These are phyloP conservation scores for Apiospora malaysiana DNA, from an alignment of 2,329 filamentous ascomycete genomes.

Conservation along the genomic window DNA sequence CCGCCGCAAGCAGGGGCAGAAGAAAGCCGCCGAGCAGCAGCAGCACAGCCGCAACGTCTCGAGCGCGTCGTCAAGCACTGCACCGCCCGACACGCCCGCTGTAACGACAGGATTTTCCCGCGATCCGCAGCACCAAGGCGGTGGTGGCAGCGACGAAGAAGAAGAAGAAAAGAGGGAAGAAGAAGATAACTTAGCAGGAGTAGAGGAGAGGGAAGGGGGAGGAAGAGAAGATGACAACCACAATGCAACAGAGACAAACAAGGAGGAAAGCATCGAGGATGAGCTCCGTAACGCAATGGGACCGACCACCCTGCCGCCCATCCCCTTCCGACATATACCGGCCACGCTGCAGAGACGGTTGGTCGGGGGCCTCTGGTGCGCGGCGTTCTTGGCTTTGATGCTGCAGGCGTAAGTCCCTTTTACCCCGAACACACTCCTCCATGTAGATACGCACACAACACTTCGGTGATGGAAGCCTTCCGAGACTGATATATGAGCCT, in stretches of 20 bases:
- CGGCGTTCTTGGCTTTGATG: background rate
- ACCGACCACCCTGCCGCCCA: background rate
- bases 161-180: no score
- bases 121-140: no score
- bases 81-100: no score
- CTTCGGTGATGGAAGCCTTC: background rate
- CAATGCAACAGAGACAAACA: background rate
- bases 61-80: background rate
- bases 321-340: no score
- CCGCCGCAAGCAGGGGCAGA: background rate
- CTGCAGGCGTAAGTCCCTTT: background rate
- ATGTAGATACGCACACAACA: background rate
- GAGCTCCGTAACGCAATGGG: background rate
- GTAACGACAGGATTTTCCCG: no score
- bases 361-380: background rate
- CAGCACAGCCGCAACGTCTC: background rate
- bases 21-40: background rate
- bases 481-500: background rate
- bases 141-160: no score
- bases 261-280: background rate
- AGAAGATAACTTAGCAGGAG: background rate
- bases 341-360: background rate
- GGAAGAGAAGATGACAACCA: background rate
- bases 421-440: no score
- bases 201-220: no score